Evolutionary conservation across 2,329 filamentous ascomycete species (phyloP), one percentile per base, ranked within the genome.

Genomic region (Venturia pyrina): DNA sequence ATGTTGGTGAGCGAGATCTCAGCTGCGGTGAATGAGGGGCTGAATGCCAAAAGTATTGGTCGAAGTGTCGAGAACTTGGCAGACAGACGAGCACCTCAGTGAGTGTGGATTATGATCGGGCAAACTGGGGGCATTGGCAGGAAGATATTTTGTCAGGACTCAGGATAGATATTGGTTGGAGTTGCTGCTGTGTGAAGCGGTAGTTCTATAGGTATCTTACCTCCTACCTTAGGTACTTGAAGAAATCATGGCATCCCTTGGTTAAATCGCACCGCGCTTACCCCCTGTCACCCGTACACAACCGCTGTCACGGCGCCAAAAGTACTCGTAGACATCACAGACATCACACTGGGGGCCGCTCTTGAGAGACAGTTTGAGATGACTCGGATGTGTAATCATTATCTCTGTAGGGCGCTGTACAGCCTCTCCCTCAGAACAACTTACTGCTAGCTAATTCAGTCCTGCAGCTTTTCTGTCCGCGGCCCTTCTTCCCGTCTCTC

Each of bases 11-110:
- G 32, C 50, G 11, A 40, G 5, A 17, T 57, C 24, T 34, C 13
- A 57, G 46, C 46, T 53, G 32, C 53, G 53, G 53, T 59, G 28
- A 37, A 21, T 57, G 53, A 59, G 53, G 53, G 53, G 53, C 53
- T 59, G 21, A 24, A 28, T 53, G 48, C 8, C 11, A 3, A 37
- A n/a, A 7, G 28, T 37, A n/a, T 59, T 37, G 53, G 53, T 37
- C 17, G 53, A 37, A 21, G 53, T 15, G 19, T 59, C 53, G 32
- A 37, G 37, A 59, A 59, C 53, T 59, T 59, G 53, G 53, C 53
- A 37, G 17, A 5, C 48, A 28, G 48, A 53, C n/a, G 48, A 24
- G 21, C 21, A n/a, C n/a, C n/a, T n/a, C n/a, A 28, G 21, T 21
- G 21, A 59, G 10, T 34, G 43, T 43, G 40, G 60, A 37, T 17